These are phyloP conservation scores for Komagataea norvegica DNA, from an alignment of 1,139 yeast genomes.

Conservation along the genomic window DNA sequence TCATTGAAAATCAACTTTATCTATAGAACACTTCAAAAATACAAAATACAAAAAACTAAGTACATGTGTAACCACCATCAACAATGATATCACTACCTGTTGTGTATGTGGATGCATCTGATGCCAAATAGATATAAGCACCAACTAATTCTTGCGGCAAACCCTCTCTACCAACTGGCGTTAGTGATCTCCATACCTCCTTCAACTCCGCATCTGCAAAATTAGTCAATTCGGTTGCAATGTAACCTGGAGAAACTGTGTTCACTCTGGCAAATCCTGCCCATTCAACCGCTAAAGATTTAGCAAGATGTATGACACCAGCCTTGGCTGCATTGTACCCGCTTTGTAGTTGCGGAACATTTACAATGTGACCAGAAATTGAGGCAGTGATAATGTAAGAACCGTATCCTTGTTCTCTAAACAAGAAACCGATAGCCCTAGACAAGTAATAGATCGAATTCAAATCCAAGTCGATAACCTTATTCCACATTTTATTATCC, in stretches of 20 bases:
- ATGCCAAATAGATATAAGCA: slow-evolving; percentile 80
- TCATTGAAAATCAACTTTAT: too few species aligned
- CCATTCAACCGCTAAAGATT: slow-evolving; percentile 87
- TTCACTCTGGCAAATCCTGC: slow-evolving; percentile 86
- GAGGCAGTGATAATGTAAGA: slow-evolving; percentile 82
- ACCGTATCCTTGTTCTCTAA: slow-evolving; percentile 68
- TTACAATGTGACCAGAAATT: slow-evolving; percentile 87
- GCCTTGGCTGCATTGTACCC: slow-evolving; percentile 93
- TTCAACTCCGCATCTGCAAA: slow-evolving; percentile 50
- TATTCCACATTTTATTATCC: slow-evolving; percentile 58
- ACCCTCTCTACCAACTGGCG: slow-evolving; percentile 82
- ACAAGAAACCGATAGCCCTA: slow-evolving; percentile 63
- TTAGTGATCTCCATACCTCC: slow-evolving; percentile 61
- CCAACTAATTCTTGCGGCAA: slow-evolving; percentile 77
- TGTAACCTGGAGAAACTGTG: slow-evolving; percentile 83
- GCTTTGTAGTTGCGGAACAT: slow-evolving; percentile 83
- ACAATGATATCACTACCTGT: slow-evolving; percentile 79
- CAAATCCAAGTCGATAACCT: slow-evolving; percentile 64
- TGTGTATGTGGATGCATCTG: slow-evolving; percentile 81
- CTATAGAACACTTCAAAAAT: too few species aligned
- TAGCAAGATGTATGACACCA: slow-evolving; percentile 71
- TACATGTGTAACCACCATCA: slow-evolving; percentile 72
- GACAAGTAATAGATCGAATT: slow-evolving; percentile 77
- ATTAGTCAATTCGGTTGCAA: slow-evolving; percentile 65
- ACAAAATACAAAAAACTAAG: not conserved